Percentiles rank a stretch among this genome's conserved stretches.
Evolutionary conservation across 192 early-diverging fungal genomes (phyloP).

Genomic region (Chytriomyces sp.): DNA sequence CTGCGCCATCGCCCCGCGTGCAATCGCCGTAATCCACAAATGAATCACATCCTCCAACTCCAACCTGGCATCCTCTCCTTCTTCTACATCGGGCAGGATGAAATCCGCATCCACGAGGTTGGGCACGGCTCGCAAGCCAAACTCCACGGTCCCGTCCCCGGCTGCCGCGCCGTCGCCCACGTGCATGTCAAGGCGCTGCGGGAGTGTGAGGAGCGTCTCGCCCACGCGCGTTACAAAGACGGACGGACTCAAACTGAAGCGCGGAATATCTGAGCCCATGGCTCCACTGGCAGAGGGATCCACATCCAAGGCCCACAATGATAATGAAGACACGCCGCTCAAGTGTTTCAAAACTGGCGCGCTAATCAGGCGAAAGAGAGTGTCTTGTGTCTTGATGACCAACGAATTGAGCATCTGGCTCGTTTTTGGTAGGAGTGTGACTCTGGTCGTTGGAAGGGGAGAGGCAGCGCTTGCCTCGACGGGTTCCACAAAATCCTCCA

Average conservation of each 20-base stretch:
- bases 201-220: slow-evolving; percentile 67
- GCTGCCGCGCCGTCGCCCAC: neutral
- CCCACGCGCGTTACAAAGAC: slow-evolving; percentile 71
- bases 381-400: slow-evolving; percentile 48
- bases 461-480: neutral
- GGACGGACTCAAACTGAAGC: slow-evolving; percentile 67
- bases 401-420: slow-evolving; percentile 27
- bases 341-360: slow-evolving; percentile 52
- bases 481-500: neutral
- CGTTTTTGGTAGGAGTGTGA: neutral
- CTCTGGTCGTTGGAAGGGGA: neutral
- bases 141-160: slow-evolving; percentile 51
- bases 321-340: slow-evolving; percentile 41
- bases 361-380: slow-evolving; percentile 64
- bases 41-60: slow-evolving; percentile 54
- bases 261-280: slow-evolving; percentile 47
- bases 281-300: slow-evolving; percentile 25
- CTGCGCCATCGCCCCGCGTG: slow-evolving; percentile 60
- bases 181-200: slow-evolving; percentile 71
- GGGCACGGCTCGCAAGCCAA: slow-evolving; percentile 48
- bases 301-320: slow-evolving; percentile 40
- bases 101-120: slow-evolving; percentile 42
- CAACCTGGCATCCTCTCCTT: slow-evolving; percentile 12
- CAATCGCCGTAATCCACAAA: slow-evolving; percentile 70
- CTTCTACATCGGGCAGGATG: slow-evolving; percentile 12